Conservation (phyloP, 2,329 filamentous ascomycete genomes). For the Aureobasidium vineae region DNA sequence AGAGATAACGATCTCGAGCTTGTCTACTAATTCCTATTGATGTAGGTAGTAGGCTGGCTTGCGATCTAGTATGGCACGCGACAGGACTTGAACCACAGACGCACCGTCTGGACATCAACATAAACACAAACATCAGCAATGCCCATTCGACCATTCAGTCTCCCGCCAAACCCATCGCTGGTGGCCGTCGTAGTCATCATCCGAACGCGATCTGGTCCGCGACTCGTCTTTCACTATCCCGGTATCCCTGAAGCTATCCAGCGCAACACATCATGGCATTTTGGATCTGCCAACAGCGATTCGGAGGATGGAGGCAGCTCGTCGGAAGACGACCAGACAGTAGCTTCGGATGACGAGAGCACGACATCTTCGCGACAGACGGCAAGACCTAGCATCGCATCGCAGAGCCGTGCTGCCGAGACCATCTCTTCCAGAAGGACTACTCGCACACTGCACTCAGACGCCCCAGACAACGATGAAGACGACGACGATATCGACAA, state of each 20-base stretch:
- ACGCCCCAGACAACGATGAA: slow-evolving; percentile 30
- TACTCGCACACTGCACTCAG: slow-evolving; percentile 27
- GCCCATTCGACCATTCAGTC: slow-evolving; percentile 30
- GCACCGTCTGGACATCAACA: not conserved
- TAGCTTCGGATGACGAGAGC: slow-evolving; percentile 1
- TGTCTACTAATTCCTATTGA: not conserved
- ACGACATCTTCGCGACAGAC: slow-evolving; percentile 18
- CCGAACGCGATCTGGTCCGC: slow-evolving; percentile 73
- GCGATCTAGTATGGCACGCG: slow-evolving; percentile 7
- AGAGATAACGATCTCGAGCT: not conserved
- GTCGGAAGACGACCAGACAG: slow-evolving; percentile 22
- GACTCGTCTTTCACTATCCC: slow-evolving; percentile 87
- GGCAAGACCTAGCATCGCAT: slow-evolving; percentile 13
- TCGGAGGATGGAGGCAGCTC: slow-evolving; percentile 22
- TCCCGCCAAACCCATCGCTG: slow-evolving; percentile 56
- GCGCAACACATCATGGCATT: slow-evolving; percentile 23
- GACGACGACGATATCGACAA: slow-evolving; percentile 27
- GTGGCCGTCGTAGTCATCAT: slow-evolving; percentile 73
- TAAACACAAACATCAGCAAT: not conserved
- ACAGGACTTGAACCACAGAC: slow-evolving; percentile 8
- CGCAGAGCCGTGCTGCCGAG: slow-evolving; percentile 13
- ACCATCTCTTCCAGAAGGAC: slow-evolving; percentile 20
- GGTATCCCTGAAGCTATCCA: slow-evolving; percentile 11
- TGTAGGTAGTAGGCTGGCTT: not conserved
- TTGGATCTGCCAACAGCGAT: slow-evolving; percentile 23